These are phyloP conservation scores for Gossypioides kirkii DNA, from an alignment of 345 rosid species.

Conservation along the genomic window DNA sequence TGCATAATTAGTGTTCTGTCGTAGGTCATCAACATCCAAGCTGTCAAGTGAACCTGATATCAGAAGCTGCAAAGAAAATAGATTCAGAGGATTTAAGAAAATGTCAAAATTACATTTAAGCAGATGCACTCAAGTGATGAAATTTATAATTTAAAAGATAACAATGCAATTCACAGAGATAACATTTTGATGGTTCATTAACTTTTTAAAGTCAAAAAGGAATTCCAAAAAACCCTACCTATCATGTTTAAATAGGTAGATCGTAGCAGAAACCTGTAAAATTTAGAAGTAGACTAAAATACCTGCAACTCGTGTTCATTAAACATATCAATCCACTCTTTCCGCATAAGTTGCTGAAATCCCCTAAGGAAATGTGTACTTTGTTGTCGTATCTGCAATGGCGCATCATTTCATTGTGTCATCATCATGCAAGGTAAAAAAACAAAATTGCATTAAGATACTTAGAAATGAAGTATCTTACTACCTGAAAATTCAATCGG, in stretches of 20 bases:
- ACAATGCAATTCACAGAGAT: not conserved
- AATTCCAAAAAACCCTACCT: not conserved
- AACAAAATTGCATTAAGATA: not conserved
- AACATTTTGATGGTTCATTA: not conserved
- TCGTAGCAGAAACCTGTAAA: not conserved
- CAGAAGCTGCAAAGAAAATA: constrained; percentile 59
- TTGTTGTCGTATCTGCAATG: constrained; percentile 83
- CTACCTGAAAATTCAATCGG: constrained; percentile 88
- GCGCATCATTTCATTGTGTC: constrained; percentile 8
- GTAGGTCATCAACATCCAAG: constrained; percentile 94
- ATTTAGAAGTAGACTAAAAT: constrained; percentile 7
- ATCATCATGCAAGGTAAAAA: constrained; percentile 7
- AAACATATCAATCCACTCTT: constrained; percentile 96
- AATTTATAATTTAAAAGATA: not conserved
- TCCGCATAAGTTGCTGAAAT: constrained; percentile 90
- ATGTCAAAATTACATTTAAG: not conserved
- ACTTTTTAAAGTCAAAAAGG: not conserved
- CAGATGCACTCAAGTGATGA: not conserved
- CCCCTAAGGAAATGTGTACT: constrained; percentile 91
- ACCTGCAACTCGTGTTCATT: constrained; percentile 99
- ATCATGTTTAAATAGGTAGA: not conserved
- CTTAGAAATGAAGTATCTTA: constrained; percentile 9
- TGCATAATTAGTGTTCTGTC: constrained; percentile 66
- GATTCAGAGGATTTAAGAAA: constrained; percentile 1
- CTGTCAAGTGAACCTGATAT: constrained; percentile 96